Base-by-base conservation (phyloP, 148 eudicot species). In the Cornus controversa region DNA sequence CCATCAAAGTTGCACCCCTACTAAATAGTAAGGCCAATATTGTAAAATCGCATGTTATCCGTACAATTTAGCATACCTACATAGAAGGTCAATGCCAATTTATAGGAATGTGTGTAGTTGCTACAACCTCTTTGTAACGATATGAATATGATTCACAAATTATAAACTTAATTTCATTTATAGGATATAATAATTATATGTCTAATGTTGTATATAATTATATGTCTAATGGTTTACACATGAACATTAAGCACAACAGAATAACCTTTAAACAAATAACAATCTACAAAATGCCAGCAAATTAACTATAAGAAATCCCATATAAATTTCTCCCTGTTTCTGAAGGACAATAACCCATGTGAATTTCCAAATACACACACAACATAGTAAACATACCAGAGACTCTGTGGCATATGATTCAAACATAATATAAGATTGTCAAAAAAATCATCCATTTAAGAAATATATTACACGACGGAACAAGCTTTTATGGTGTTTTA, bases 371-470 rank as follows among this genome's bases (percentile, higher is more conserved):
- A 60, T 20, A 54, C 64, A 60, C 23, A 70, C 62, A 69, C 50
- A 67, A 75, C 65, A 74, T 67, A 40, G 24, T 42, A 2, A 40
- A 66, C 40, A 60, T 34, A 74, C 14, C 70, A 29, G n/a, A 27
- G 10, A 63, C 40, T 8, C 6, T 27, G 13, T 34, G 66, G 67
- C 73, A 60, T 26, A n/a, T n/a, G 65, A 53, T 8, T 31, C 34
- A 65, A 65, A n/a, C 74, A 47, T 40, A 31, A 62, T 9, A 78
- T 77, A 79, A 24, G 66, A n/a, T n/a, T 29, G 31, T 66, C 67
- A 53, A 66, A 66, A 66, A 66, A 40, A 66, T 63, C 77, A 73
- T 57, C 62, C 78, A 45, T 75, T 67, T 76, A 47, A n/a, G 64
- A n/a, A 20, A 6, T 60, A n/a, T 60, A 60, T 60, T 60, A 18